A percentile compares a stretch with the other conserved stretches of the same genome.
These are phyloP conservation scores for Phytopythium delawarense DNA, from an alignment of 352 stramenopile genomes.

Conservation along the genomic window DNA sequence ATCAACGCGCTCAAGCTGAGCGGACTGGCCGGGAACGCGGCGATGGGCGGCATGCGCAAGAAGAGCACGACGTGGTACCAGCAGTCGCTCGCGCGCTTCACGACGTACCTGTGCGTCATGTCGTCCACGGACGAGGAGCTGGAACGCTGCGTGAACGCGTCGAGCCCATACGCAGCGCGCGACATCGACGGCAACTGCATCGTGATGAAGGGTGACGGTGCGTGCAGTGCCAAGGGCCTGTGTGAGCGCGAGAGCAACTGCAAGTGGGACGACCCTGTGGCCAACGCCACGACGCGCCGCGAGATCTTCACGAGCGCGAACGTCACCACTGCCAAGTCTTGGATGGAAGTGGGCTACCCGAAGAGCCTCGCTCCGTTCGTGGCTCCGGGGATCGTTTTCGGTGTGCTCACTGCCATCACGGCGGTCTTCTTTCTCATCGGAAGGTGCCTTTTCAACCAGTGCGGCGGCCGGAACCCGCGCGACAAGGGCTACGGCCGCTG, in stretches of 20 bases:
- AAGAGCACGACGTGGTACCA: slow-evolving; percentile 70
- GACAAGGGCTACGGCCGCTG: slow-evolving; percentile 83
- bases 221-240: slow-evolving; percentile 50
- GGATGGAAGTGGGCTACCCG: slow-evolving; percentile 64
- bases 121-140: slow-evolving; percentile 39
- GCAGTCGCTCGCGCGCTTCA: slow-evolving; percentile 51
- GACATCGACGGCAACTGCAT: slow-evolving; percentile 56
- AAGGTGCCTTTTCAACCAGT: slow-evolving; percentile 80
- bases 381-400: slow-evolving; percentile 66
- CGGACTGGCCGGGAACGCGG: slow-evolving; percentile 45
- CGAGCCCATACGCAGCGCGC: slow-evolving; percentile 41
- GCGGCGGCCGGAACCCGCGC: slow-evolving; percentile 60
- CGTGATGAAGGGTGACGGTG: slow-evolving; percentile 35
- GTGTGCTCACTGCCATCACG: slow-evolving; percentile 51
- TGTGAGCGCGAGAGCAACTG: slow-evolving; percentile 78
- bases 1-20: slow-evolving; percentile 67
- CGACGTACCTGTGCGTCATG: slow-evolving; percentile 69
- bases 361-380: slow-evolving; percentile 65
- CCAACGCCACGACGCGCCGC: slow-evolving; percentile 28
- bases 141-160: slow-evolving; percentile 48
- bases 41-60: slow-evolving; percentile 69
- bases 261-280: slow-evolving; percentile 71
- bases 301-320: slow-evolving; percentile 56
- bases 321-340: slow-evolving; percentile 50
- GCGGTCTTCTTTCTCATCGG: slow-evolving; percentile 63